Conservation (phyloP, 176 grass and related monocot species). For the sorghum (Sorghum bicolor) region Sorghum_bicolor_NCBIv3 NC_012879.2:57238001-57238500, state of each 20-base stretch:
- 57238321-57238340: conserved; percentile 32
- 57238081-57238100: conserved; percentile 87
- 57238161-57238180: conserved; percentile 99
- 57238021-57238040: conserved; percentile 41
- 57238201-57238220: conserved; percentile 99
- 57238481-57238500: conserved; percentile 4
- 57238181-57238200: conserved; percentile 95
- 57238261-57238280: conserved; percentile 52
- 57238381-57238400: conserved; percentile 97
- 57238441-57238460: conserved; percentile 89
- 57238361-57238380: conserved; percentile 99
- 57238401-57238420: conserved; percentile 99
- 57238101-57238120: conserved; percentile 92
- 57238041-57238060: conserved; percentile 61
- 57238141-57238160: conserved; percentile 95
- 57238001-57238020: conserved; percentile 71
- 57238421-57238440: conserved; percentile 97
- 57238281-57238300: conserved; percentile 14
- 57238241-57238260: conserved; percentile 99
- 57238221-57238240: conserved; percentile 96
- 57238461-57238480: conserved; percentile 58
- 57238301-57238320: conserved; percentile 6
- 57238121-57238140: conserved; percentile 94
- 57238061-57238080: conserved; percentile 89
- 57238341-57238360: conserved; percentile 95